Evolutionary conservation across 495 filamentous ascomycete genomes (phyloP), one percentile per base, ranked within the genome.

Genomic region (Cercophora sp.): DNA sequence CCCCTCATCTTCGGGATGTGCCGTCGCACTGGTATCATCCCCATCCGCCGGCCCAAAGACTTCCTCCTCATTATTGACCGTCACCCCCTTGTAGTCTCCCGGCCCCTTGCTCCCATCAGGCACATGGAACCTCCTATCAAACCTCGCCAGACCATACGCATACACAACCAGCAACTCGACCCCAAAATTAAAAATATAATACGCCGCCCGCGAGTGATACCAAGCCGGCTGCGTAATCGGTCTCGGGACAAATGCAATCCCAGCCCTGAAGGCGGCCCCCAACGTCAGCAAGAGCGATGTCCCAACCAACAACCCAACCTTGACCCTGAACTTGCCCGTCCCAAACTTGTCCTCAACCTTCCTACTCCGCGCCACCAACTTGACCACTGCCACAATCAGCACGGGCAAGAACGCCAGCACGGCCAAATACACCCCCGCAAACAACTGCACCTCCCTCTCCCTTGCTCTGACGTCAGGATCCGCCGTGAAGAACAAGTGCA

Each of bases 151-250:
- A 0, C 81, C 73, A 64, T 85, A 91, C 2, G 83, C 54, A 4
- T 66, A 67, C 0, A 92, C 75, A n/a, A 91, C 79, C 8, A 84
- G 31, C 23, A 88, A 64, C 65, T 96, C 91, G 8, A 89, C 72
- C 1, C 68, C 70, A 56, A 88, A 91, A 61, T 85, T 81, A 72
- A 95, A 91, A 56, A 82, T 57, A 67, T 91, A 96, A 68, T 90
- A 96, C 58, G 78, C 79, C 2, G 80, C 80, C 58, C 84, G 85
- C 58, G 61, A 68, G 54, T 87, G 77, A 54, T 87, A 95, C 76
- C 81, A 85, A 1, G 81, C 77, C 10, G 90, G 85, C 26, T 86
- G 19, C 1, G 36, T 63, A 8, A 61, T 36, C 0, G 84, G 85
- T 5, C 82, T 72, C 0, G 77, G 65, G 34, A 73, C 69, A 68